Evolutionary conservation across 371 early-diverging fungal genomes (phyloP).

Genomic region (Mortierella sp.): DNA sequence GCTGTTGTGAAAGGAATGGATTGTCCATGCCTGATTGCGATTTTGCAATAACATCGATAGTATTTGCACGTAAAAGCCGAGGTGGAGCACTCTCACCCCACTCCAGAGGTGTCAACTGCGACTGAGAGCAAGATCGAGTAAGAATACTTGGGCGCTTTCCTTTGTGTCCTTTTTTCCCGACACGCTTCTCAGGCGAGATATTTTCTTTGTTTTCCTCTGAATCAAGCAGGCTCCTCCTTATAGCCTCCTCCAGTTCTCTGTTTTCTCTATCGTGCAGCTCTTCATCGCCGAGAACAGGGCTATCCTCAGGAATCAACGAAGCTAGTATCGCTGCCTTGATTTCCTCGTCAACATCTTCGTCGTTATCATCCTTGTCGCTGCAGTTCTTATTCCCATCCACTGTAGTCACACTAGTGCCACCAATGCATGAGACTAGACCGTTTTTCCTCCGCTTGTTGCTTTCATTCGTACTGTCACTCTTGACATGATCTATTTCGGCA

Average conservation of each 20-base stretch:
- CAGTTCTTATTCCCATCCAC: not conserved
- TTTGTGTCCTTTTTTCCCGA: conserved; percentile 21
- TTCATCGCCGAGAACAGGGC: conserved; percentile 3
- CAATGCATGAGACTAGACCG: not conserved
- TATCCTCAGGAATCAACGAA: not conserved
- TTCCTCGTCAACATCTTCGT: conserved; percentile 25
- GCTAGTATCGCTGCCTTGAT: conserved; percentile 7
- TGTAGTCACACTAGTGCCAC: not conserved
- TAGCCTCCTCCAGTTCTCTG: conserved; percentile 34
- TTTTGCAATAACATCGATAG: conserved; percentile 10
- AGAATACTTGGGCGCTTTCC: conserved; percentile 1
- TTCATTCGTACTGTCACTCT: not conserved
- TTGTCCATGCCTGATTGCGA: not conserved
- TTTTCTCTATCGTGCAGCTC: conserved; percentile 34
- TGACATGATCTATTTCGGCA: not conserved
- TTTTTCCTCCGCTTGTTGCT: not conserved
- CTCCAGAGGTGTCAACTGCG: not conserved
- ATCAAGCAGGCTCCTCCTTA: conserved; percentile 33
- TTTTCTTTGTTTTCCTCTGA: conserved; percentile 51
- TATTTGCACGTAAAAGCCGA: conserved; percentile 21
- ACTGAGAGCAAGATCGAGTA: conserved; percentile 25
- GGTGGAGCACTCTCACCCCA: not conserved
- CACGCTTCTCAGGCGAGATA: conserved; percentile 34
- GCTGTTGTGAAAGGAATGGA: conserved; percentile 2
- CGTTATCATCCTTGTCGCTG: conserved; percentile 3